Evolutionary conservation across 495 filamentous ascomycete genomes (phyloP).

Genomic region (Antarctomyces pellizariae): DNA sequence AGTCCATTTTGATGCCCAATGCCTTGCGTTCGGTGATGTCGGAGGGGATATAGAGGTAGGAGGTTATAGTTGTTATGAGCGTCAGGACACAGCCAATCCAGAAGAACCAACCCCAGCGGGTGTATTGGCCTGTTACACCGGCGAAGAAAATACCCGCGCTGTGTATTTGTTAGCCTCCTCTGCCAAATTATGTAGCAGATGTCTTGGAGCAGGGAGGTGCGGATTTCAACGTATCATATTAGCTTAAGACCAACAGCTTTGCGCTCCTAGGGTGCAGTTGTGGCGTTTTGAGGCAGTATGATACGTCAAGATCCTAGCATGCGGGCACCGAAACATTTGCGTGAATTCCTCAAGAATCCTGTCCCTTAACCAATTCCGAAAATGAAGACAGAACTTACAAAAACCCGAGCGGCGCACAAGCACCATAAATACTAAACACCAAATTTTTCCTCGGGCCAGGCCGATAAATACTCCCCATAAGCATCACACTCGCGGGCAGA

Average conservation of each 20-base stretch:
- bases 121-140: slow-evolving; percentile 38
- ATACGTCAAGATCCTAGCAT: not conserved
- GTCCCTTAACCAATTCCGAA: no score
- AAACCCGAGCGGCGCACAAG: slow-evolving; percentile 56
- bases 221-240: no score
- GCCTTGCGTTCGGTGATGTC: slow-evolving; percentile 28
- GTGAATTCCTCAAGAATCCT: no score
- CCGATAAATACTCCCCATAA: slow-evolving; percentile 59
- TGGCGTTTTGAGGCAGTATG: no score
- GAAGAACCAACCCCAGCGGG: slow-evolving; percentile 59
- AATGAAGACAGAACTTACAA: no score
- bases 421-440: slow-evolving; percentile 62
- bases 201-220: no score
- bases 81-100: slow-evolving; percentile 38
- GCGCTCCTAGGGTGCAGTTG: no score
- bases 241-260: no score
- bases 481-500: slow-evolving; percentile 53
- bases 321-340: no score
- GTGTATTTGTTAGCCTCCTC: no score
- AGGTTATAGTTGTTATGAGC: slow-evolving; percentile 24
- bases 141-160: slow-evolving; percentile 56
- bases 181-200: no score
- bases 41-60: slow-evolving; percentile 41
- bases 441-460: slow-evolving; percentile 73
- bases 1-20: slow-evolving; percentile 26